Evolutionary conservation across 1,284 basidiomycete genomes (phyloP).

Genomic region (Inonotus obliquus): DNA sequence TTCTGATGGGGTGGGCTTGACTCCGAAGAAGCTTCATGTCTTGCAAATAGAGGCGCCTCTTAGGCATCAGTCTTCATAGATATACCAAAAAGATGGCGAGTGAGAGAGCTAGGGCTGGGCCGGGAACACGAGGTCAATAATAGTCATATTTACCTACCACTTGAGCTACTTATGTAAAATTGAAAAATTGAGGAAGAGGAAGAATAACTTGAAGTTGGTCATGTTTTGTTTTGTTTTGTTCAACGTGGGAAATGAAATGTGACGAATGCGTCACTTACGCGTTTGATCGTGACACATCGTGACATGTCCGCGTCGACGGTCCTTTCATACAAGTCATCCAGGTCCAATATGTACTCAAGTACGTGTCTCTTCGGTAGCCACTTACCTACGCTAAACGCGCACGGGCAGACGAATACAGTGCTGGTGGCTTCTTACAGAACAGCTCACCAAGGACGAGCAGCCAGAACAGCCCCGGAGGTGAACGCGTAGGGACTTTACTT

Average conservation of each 20-base stretch:
- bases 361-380: not conserved
- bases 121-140: no score
- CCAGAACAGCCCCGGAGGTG: slow-evolving; percentile 41
- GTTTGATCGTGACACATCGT: not conserved
- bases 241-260: slow-evolving; percentile 4
- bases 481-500: slow-evolving; percentile 29
- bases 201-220: not conserved
- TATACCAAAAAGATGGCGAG: no score
- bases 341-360: slow-evolving; percentile 2
- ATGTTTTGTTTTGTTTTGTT: not conserved
- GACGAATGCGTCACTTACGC: not conserved
- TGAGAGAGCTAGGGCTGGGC: no score
- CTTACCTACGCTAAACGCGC: not conserved
- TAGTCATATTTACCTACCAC: no score
- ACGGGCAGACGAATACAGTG: slow-evolving; percentile 14
- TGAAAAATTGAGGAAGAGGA: no score
- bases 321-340: not conserved
- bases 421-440: slow-evolving; percentile 15
- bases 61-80: no score
- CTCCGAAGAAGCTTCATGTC: no score
- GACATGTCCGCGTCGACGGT: not conserved
- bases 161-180: no score
- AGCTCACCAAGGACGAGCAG: slow-evolving; percentile 22
- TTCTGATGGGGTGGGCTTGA: not conserved
- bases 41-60: no score